A percentile compares a stretch with the other conserved stretches of the same genome.
phyloP scores from a whole-genome alignment of 352 stramenopile species.

The Pythium dissotocum region DNA sequence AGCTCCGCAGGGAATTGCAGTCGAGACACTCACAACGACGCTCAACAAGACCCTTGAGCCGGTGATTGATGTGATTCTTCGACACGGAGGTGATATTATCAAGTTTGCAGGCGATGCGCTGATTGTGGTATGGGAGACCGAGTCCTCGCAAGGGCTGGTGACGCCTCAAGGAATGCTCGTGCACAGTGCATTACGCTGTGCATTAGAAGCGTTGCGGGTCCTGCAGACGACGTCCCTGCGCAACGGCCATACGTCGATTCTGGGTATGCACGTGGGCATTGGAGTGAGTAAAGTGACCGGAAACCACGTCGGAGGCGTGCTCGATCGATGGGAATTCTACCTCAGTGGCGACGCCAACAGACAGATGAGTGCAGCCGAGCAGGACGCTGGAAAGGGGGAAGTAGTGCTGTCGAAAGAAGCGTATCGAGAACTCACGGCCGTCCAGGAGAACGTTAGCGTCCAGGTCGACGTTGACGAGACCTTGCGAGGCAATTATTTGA shows the following conservation, averaged over 20 bases:
- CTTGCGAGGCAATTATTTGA: slow-evolving; percentile 50
- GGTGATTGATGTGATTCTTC: slow-evolving; percentile 76
- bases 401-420: slow-evolving; percentile 70
- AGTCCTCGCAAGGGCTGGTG: slow-evolving; percentile 37
- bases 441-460: slow-evolving; percentile 30
- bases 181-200: slow-evolving; percentile 58
- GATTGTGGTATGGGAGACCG: slow-evolving; percentile 82
- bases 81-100: slow-evolving; percentile 79
- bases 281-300: slow-evolving; percentile 71
- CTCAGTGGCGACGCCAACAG: slow-evolving; percentile 78
- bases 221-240: slow-evolving; percentile 32
- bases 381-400: slow-evolving; percentile 66
- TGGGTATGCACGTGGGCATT: slow-evolving; percentile 86
- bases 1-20: slow-evolving; percentile 55
- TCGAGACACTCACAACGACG: slow-evolving; percentile 72
- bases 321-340: slow-evolving; percentile 89
- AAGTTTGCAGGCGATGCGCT: slow-evolving; percentile 83
- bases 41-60: slow-evolving; percentile 81
- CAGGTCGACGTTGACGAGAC: slow-evolving; percentile 27
- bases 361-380: slow-evolving; percentile 76
- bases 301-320: slow-evolving; percentile 80
- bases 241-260: slow-evolving; percentile 32
- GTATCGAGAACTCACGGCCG: slow-evolving; percentile 36
- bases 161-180: slow-evolving; percentile 50
- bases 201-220: slow-evolving; percentile 54